Conservation (phyloP, 768 basidiomycete genomes). For the Agrocybe praecox region DNA sequence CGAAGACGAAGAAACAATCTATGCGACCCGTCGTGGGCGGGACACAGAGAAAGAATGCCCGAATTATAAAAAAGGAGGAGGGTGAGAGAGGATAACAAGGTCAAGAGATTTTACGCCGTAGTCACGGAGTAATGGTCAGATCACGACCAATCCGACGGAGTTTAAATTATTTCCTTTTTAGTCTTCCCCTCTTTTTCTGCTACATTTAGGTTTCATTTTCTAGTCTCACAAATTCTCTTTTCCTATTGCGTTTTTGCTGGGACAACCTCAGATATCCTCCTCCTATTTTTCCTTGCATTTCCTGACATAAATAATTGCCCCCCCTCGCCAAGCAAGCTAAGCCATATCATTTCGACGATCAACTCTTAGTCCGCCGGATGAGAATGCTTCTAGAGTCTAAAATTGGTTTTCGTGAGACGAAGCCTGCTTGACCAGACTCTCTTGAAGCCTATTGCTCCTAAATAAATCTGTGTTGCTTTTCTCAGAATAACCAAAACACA, state of each 20-base stretch:
- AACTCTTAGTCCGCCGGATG: background rate
- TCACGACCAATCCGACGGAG: constrained; percentile 9
- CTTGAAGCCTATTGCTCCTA: background rate
- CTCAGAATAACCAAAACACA: background rate
- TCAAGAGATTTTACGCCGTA: background rate
- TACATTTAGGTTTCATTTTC: background rate
- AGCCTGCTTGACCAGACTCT: background rate
- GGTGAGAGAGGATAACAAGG: constrained; percentile 11
- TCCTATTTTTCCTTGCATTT: background rate
- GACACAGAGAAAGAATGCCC: constrained; percentile 9
- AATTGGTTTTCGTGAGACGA: background rate
- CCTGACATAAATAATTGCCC: background rate
- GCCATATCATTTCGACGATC: background rate
- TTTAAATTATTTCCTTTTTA: constrained; percentile 10
- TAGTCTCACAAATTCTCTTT: background rate
- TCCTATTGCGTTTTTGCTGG: background rate
- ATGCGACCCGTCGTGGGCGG: constrained; percentile 23
- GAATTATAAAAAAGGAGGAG: constrained; percentile 9
- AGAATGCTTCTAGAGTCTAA: background rate
- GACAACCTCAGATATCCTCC: background rate
- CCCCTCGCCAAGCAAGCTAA: background rate
- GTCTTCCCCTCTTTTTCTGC: constrained; percentile 1
- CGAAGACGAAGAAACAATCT: constrained; percentile 32
- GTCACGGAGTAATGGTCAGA: constrained; percentile 4
- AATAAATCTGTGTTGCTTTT: background rate